Base-by-base conservation (phyloP, 2,329 filamentous ascomycete genomes). In the Beauveria caledonica region DNA sequence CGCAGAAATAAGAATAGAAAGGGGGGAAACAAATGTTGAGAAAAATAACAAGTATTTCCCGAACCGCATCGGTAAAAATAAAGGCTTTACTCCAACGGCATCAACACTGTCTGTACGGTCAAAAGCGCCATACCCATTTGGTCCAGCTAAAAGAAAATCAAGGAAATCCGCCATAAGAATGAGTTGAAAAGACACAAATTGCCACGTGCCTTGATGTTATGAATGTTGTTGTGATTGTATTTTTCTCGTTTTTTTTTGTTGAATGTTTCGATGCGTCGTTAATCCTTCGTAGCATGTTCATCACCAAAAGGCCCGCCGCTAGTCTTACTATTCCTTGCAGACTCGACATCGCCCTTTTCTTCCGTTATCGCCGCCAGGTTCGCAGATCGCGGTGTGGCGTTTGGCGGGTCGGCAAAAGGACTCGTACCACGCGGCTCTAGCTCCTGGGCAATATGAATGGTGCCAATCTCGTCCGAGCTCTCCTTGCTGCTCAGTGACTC, bases 311-410 rank as follows among this genome's bases (percentile, higher is more conserved):
- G 83, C 65, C 80, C 83, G 61, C 66, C 69, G 33, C 33, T 36
- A 17, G 69, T 72, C 40, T 72, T 69, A 56, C 70, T 66, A 40
- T 61, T 67, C 21, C 66, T 73, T 62, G 69, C 73, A 52, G 73
- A 76, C 17, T 59, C 57, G 36, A 19, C 33, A 69, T 75, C 64
- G 70, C 71, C 64, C 69, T 74, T 63, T 54, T 69, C 68, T 39
- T 84, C 81, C 23, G 80, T 80, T 29, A 86, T 79, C 5, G 81
- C 79, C 60, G 81, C 80, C 13, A 86, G 73, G 49, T 76, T 80
- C 13, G 74, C 76, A 13, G 73, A 75, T 64, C 76, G 80, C 61
- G 57, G 63, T 5, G 65, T 54, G 49, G 65, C 72, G 68, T 58
- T 73, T 33, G 66, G 64, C 57, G 65, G 65, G 57, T 68, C 66